Base-by-base conservation (phyloP, 2,329 filamentous ascomycete genomes). In the Sporothrix mexicana region DNA sequence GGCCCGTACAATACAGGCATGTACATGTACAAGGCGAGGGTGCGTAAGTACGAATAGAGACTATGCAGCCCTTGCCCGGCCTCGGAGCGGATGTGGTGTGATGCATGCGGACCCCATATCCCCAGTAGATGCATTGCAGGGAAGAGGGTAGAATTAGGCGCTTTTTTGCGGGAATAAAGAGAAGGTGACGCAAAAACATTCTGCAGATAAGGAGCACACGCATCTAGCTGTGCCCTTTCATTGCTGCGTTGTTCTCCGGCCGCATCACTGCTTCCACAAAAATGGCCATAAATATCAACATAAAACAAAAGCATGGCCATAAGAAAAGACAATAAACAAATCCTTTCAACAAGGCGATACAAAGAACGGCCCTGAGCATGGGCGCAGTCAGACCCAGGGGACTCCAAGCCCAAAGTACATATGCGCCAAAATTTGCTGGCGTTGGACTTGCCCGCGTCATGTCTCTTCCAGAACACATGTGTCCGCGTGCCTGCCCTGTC, bases 141-240 rank as follows among this genome's bases (percentile, higher is more conserved):
- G 30, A 36, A 7, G 55, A 57, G 55, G 55, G 30, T 36, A 13
- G 23, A 57, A 57, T 17, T 57, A 23, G 55, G 55, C 55, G 30
- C 55, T 30, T 57, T 57, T 30, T 57, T 57, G 55, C 23, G 55
- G 55, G 3, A 57, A 57, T 57, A 57, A 30, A 57, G 15, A 23
- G 6, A 7, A 15, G 25, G 55, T 59, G 55, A 5, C 7, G 30
- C 7, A 36, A 36, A 36, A 36, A 5, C 7, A 36, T 36, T 36
- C 30, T 36, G 7, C 30, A 36, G 2, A 36, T 6, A n/a, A n/a
- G n/a, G n/a, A n/a, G n/a, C n/a, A 36, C 30, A 36, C 7, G 30
- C 30, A 36, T 36, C 7, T 36, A 36, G 30, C 30, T 36, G 30
- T 36, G 30, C 30, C 5, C 30, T 6, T 4, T 7, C 30, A 7